Evolutionary conservation across 306 rosid genomes (phyloP).

Genomic region (Glycyrrhiza uralensis): DNA sequence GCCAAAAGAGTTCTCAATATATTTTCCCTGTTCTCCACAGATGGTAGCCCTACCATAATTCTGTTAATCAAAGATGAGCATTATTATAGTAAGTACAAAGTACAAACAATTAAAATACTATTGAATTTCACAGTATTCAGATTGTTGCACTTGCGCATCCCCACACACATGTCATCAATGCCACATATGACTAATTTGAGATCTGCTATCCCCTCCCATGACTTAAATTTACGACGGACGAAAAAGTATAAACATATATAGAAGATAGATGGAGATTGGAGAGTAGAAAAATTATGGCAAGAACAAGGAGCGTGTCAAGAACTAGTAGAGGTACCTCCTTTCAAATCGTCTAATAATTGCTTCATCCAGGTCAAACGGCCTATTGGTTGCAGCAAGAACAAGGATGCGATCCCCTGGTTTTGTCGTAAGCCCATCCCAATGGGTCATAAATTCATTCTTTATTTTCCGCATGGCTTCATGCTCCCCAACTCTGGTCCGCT

Average conservation of each 20-base stretch:
- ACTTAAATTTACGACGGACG: background rate
- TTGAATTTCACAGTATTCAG: background rate
- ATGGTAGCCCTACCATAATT: constrained; percentile 84
- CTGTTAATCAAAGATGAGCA: constrained; percentile 40
- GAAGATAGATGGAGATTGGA: background rate
- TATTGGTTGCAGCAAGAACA: constrained; percentile 96
- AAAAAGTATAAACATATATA: background rate
- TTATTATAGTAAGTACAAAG: background rate
- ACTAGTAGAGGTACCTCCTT: constrained; percentile 55
- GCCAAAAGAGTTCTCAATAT: constrained; percentile 69
- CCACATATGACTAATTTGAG: background rate
- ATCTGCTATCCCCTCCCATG: background rate
- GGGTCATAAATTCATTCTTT: constrained; percentile 88
- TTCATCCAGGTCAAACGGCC: constrained; percentile 96
- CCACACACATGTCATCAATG: background rate
- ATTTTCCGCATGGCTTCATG: constrained; percentile 98
- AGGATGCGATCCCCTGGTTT: constrained; percentile 71
- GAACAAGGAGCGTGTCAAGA: background rate
- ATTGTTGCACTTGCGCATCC: constrained; percentile 1
- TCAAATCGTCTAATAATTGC: constrained; percentile 94
- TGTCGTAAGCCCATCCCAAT: constrained; percentile 88
- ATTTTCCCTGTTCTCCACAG: constrained; percentile 73
- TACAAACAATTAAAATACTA: background rate
- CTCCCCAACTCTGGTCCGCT: constrained; percentile 87
- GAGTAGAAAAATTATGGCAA: background rate